These are phyloP conservation scores for Diaporthe citrichinensis DNA, from an alignment of 2,329 filamentous ascomycete genomes.

Conservation along the genomic window DNA sequence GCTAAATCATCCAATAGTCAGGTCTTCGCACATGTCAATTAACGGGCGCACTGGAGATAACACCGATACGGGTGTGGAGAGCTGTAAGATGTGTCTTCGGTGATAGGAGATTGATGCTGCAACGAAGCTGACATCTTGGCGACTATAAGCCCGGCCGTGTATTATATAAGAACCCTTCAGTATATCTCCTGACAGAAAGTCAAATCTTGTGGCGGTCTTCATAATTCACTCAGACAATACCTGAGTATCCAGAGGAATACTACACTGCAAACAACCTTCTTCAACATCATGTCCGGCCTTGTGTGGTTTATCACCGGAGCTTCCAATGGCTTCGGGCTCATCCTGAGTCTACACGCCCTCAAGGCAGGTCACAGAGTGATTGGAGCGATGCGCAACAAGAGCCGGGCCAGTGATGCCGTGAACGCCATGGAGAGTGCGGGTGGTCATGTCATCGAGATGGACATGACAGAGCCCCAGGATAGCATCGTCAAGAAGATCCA, in stretches of 20 bases:
- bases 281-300: constrained; percentile 17
- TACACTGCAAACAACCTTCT: neutral
- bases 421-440: constrained; percentile 48
- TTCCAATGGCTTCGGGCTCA: constrained; percentile 51
- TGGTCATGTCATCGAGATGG: constrained; percentile 49
- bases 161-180: neutral
- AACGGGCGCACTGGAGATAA: neutral
- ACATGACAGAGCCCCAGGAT: constrained; percentile 49
- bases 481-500: constrained; percentile 48
- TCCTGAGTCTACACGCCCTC: constrained; percentile 49
- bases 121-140: neutral
- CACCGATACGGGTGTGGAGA: neutral
- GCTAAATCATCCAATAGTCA: neutral
- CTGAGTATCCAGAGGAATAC: neutral
- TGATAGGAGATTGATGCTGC: neutral
- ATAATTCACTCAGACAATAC: neutral
- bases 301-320: constrained; percentile 51
- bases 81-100: neutral
- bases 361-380: constrained; percentile 51
- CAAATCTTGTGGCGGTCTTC: too few species aligned
- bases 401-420: constrained; percentile 45
- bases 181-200: neutral
- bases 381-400: constrained; percentile 49
- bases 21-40: neutral
- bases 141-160: neutral